Base-by-base conservation (phyloP, 768 basidiomycete species). In the Agrocybe pediades region DNA sequence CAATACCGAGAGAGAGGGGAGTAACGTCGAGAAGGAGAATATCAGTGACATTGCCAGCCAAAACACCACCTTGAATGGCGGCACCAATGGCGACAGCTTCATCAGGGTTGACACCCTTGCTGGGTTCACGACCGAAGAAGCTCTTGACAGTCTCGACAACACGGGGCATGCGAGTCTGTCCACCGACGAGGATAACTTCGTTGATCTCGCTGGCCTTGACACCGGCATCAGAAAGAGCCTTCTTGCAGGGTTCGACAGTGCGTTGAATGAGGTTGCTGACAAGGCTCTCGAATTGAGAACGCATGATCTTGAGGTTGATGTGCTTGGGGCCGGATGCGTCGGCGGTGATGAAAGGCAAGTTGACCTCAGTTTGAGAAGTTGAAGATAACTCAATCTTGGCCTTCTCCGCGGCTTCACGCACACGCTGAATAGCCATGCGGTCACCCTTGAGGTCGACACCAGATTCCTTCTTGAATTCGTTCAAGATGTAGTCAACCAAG, bases 11-110 rank as follows among this genome's bases (percentile, higher is more conserved):
- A 1, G 96, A 99, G 0, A 98, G 82, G 26, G 94, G 95, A n/a
- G 94, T 96, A 39, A 96, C 95, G 62, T 96, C 95, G 30, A 95
- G 84, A 49, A 99, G 86, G 0, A 98, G 80, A 60, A 98, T 95
- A 66, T 98, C 95, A 30, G 91, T 97, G 53, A 98, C 95, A 65
- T 94, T 91, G 41, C 97, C 97, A 54, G 95, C 90, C 42, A 99
- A 83, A 53, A 99, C 96, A 78, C 95, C 96, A 68, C 93, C 97
- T 72, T 99, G 97, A 62, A 99, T 96, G 40, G 96, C 87, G 33
- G 97, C 97, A 69, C 97, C 97, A 55, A 98, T 95, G 42, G 97
- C 95, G 65, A 98, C 97, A 50, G 97, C 97, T 75, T 98, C 96
- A 60, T 99, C 97, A 48, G 97, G 97, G 81, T 99, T 99, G 65